Evolutionary conservation across 2,329 filamentous ascomycete genomes (phyloP), one percentile per base, ranked within the genome.

Genomic region (Colletotrichum australisinense): DNA sequence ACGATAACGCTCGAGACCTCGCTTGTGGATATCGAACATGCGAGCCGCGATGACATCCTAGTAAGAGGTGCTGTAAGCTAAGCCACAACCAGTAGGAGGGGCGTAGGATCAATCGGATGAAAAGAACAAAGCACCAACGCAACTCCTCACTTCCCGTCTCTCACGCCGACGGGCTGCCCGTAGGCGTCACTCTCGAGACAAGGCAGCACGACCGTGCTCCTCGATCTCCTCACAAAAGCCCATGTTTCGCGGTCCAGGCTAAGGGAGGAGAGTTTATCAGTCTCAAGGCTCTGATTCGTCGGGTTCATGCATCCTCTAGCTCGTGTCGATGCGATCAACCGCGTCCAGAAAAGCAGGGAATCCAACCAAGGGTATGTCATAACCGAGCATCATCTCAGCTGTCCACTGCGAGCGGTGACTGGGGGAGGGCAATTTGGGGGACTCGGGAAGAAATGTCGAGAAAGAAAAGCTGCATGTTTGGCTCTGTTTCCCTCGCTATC

Each of bases 111-210:
- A 19, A 38, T 38, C n/a, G 7, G 49, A 55, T n/a, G 62, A 55
- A 55, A 55, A 55, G 42, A 32, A n/a, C 60, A 19, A 63, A 64
- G 28, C 62, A n/a, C 38, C 38, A 42, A 42, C 5, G 38, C 38
- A 42, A 14, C 38, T 19, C 38, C 16, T 42, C 60, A 14, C 26
- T 14, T 3, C n/a, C 24, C n/a, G 4, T 19, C 12, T 52, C 26
- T 22, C 46, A n/a, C 7, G 26, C 38, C 16, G 38, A 42, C 38
- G 38, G 60, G 28, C 49, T 64, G 49, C 49, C 16, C 28, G 30
- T 64, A 24, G 62, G 62, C 62, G 62, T 64, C 62, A 64, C 62
- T 38, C 26, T 14, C 62, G 46, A 64, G 49, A 64, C 62, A 64
- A n/a, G 16, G 22, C 46, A 6, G 42, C 42, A 38, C 16, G 26